phyloP scores from a whole-genome alignment of 1,284 basidiomycete species.

The Xanthoconium separans region DNA sequence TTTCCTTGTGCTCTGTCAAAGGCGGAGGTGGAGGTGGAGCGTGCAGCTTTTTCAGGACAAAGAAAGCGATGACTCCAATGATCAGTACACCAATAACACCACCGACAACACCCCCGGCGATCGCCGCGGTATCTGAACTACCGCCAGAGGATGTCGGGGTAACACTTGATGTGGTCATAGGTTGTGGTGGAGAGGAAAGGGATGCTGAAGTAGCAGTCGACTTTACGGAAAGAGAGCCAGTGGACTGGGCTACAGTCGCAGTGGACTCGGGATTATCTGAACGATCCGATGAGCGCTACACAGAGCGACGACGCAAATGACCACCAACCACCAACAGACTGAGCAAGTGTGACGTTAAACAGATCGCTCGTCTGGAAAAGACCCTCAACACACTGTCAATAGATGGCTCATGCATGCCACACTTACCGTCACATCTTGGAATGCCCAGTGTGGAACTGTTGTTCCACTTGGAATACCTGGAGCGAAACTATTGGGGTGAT shows the following conservation, averaged over 20 bases:
- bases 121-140: constrained; percentile 20
- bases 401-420: not conserved
- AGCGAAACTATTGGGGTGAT: constrained; percentile 18
- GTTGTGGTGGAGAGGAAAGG: not conserved
- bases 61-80: constrained; percentile 23
- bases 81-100: constrained; percentile 35
- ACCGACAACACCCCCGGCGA: constrained; percentile 41
- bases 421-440: constrained; percentile 31
- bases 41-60: constrained; percentile 22
- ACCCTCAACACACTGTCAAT: not conserved
- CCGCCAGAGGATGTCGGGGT: not conserved
- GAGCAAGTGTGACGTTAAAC: constrained; percentile 25
- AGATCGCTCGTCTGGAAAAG: constrained; percentile 10
- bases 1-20: not conserved
- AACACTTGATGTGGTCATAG: not conserved
- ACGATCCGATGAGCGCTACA: not conserved
- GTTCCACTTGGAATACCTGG: constrained; percentile 28
- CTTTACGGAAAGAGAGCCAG: not conserved
- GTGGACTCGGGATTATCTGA: constrained; percentile 32
- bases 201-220: not conserved
- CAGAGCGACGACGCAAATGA: not conserved
- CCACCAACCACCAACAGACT: constrained; percentile 24
- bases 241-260: constrained; percentile 19
- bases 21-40: not conserved
- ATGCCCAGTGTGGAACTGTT: constrained; percentile 30